These are phyloP conservation scores for Ilex asprella DNA, from an alignment of 257 asterid genomes.

Conservation along the genomic window DNA sequence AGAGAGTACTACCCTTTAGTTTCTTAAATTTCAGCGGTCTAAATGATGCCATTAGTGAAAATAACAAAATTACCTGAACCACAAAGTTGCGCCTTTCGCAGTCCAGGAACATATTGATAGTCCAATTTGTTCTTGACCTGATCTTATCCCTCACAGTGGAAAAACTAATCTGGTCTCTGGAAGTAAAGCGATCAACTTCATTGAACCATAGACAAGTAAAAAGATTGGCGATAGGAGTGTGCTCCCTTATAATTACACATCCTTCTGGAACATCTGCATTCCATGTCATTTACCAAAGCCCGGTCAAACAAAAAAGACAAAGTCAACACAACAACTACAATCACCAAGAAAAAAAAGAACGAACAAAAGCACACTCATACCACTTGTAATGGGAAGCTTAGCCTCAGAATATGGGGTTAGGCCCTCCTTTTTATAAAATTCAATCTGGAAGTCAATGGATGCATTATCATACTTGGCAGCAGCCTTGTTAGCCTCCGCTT, in stretches of 20 bases:
- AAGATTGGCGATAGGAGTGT: conserved; percentile 75
- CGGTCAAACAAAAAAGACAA: background rate
- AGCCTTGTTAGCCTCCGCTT: conserved; percentile 95
- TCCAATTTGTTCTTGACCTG: conserved; percentile 67
- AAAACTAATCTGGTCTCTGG: conserved; percentile 93
- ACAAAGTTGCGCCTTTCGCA: conserved; percentile 92
- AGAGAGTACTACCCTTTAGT: background rate
- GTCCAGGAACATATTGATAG: conserved; percentile 78
- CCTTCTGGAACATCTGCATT: conserved; percentile 94
- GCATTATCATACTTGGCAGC: conserved; percentile 80
- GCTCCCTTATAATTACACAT: conserved; percentile 83
- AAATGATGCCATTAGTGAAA: background rate
- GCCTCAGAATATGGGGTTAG: conserved; percentile 65
- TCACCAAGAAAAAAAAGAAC: background rate
- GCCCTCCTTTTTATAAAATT: conserved; percentile 84
- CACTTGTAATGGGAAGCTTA: conserved; percentile 83
- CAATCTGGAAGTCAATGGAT: conserved; percentile 89
- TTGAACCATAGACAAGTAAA: conserved; percentile 95
- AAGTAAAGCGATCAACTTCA: conserved; percentile 88
- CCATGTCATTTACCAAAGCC: background rate
- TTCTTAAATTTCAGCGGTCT: too few species aligned
- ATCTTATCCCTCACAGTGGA: conserved; percentile 88
- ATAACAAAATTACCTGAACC: conserved; percentile 54
- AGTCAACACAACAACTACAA: background rate
- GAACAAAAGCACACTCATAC: conserved; percentile 18